phyloP scores from a whole-genome alignment of 257 asterid genomes.

The Solanum bulbocastanum region DNA sequence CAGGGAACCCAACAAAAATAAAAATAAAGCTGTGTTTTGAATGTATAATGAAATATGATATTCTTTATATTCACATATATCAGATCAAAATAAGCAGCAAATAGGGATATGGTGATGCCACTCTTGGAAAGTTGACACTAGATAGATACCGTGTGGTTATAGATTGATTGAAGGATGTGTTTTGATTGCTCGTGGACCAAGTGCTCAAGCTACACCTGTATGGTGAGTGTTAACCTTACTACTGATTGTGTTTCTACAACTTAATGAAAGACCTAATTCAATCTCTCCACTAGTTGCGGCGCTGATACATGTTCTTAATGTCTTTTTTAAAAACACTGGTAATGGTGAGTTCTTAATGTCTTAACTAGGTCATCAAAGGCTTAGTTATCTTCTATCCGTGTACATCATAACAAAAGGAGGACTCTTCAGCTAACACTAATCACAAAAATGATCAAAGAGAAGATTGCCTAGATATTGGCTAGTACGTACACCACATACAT shows the following conservation, averaged over 20 bases:
- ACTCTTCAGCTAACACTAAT: neutral
- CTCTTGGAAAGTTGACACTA: neutral
- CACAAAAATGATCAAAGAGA: neutral
- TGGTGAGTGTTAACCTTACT: neutral
- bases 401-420: neutral
- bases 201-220: neutral
- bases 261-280: neutral
- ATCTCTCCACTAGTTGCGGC: neutral
- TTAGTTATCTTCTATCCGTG: neutral
- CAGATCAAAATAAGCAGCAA: neutral
- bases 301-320: neutral
- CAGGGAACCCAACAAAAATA: neutral
- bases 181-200: neutral
- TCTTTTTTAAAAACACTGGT: neutral
- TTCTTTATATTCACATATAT: neutral
- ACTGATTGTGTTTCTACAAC: neutral
- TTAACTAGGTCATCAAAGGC: neutral
- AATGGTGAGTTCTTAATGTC: neutral
- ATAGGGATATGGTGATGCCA: neutral
- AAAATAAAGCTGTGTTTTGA: neutral
- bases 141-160: neutral
- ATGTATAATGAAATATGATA: neutral
- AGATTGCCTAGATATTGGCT: neutral
- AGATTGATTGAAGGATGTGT: neutral
- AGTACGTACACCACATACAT: neutral